Conservation (phyloP, 805 yeast species). For the Saccharomycopsis oosterbeekiorum region DNA sequence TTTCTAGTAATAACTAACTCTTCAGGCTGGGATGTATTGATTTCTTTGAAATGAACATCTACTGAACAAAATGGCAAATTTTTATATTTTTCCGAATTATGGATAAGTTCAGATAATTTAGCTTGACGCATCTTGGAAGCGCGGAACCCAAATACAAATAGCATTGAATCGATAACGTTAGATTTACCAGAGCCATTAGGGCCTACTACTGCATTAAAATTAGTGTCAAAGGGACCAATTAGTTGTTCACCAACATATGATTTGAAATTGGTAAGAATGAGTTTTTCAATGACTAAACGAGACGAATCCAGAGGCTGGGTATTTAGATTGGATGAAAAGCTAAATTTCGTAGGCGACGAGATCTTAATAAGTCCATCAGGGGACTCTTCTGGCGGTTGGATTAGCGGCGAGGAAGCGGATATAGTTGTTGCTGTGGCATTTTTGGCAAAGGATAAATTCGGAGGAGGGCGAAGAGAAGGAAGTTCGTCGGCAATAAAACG, state of each 20-base stretch:
- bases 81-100: constrained; percentile 70
- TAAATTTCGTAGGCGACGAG: background rate
- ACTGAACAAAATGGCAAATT: constrained; percentile 71
- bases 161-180: constrained; percentile 90
- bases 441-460: constrained; percentile 3
- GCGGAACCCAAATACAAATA: constrained; percentile 94
- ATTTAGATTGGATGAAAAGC: background rate
- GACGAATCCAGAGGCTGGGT: constrained; percentile 3
- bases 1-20: constrained; percentile 64
- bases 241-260: constrained; percentile 90
- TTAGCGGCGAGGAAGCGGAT: background rate
- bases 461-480: constrained; percentile 16
- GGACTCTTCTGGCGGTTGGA: background rate
- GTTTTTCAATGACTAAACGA: constrained; percentile 65
- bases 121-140: constrained; percentile 96
- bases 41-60: constrained; percentile 68
- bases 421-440: background rate
- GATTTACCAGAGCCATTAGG: constrained; percentile 99
- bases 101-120: constrained; percentile 85
- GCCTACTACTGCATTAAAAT: constrained; percentile 95
- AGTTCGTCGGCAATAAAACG: constrained; percentile 17
- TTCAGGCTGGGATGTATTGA: constrained; percentile 42
- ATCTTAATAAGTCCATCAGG: background rate
- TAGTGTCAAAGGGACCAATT: constrained; percentile 89
- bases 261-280: constrained; percentile 78